Evolutionary conservation across 129 eudicot genomes (phyloP).

Genomic region (Pseudognaphalium luteoalbum): DNA sequence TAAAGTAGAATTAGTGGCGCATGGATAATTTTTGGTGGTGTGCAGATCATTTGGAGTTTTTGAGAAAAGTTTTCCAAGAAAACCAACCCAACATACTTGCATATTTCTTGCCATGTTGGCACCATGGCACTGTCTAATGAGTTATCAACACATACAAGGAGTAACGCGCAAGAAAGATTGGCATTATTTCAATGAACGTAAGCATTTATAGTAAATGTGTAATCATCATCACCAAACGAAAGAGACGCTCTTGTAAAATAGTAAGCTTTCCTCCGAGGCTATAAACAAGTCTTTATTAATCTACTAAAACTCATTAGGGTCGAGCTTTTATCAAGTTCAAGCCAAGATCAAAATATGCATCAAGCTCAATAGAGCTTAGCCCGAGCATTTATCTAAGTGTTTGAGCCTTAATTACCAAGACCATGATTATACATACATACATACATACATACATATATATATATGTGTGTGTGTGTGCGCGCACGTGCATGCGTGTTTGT

Average conservation of each 20-base stretch:
- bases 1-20: too few species aligned
- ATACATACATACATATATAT: too few species aligned
- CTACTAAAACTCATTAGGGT: neutral
- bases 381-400: too few species aligned
- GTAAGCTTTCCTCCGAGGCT: too few species aligned
- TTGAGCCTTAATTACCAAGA: neutral
- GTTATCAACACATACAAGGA: too few species aligned
- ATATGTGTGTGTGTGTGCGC: too few species aligned
- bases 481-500: too few species aligned
- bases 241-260: neutral
- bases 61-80: neutral
- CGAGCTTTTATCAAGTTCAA: neutral
- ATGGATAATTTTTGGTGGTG: too few species aligned
- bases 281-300: too few species aligned
- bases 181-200: neutral
- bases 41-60: neutral
- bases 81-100: neutral
- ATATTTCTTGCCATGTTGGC: neutral
- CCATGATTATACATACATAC: neutral
- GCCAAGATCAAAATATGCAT: neutral
- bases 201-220: neutral
- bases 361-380: neutral
- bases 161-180: neutral
- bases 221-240: neutral
- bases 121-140: neutral